A percentile compares a stretch with the other conserved stretches of the same genome.
These are phyloP conservation scores for Alternaria sp. DNA, from an alignment of 2,329 filamentous ascomycete genomes.

Conservation along the genomic window DNA sequence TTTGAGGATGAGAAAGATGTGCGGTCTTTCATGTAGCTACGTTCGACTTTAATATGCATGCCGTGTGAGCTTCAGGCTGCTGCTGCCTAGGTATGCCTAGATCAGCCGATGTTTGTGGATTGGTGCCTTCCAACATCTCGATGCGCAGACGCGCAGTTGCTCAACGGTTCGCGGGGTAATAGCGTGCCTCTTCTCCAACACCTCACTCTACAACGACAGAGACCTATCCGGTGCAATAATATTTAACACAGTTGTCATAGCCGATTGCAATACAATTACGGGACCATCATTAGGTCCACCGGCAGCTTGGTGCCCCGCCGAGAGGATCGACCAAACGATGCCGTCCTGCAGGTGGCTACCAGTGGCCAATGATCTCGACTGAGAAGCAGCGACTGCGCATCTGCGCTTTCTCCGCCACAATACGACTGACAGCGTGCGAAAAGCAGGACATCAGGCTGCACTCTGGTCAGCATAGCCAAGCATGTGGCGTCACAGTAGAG, in stretches of 20 bases:
- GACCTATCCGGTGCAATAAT: not conserved
- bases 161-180: not conserved
- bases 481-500: not conserved
- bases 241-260: no score
- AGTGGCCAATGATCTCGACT: not conserved
- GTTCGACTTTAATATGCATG: not conserved
- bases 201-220: not conserved
- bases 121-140: not conserved
- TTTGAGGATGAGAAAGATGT: not conserved
- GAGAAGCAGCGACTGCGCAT: not conserved
- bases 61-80: not conserved
- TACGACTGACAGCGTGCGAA: not conserved
- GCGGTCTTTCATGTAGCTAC: not conserved
- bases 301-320: not conserved
- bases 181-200: not conserved
- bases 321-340: not conserved
- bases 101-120: not conserved
- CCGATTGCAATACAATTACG: no score
- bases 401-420: not conserved
- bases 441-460: not conserved
- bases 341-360: not conserved
- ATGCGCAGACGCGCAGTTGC: not conserved
- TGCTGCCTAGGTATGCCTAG: not conserved
- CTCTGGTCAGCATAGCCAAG: not conserved
- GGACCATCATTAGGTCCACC: not conserved